These are phyloP conservation scores for Styphnolobium japonicum DNA, from an alignment of 306 rosid genomes.

Conservation along the genomic window DNA sequence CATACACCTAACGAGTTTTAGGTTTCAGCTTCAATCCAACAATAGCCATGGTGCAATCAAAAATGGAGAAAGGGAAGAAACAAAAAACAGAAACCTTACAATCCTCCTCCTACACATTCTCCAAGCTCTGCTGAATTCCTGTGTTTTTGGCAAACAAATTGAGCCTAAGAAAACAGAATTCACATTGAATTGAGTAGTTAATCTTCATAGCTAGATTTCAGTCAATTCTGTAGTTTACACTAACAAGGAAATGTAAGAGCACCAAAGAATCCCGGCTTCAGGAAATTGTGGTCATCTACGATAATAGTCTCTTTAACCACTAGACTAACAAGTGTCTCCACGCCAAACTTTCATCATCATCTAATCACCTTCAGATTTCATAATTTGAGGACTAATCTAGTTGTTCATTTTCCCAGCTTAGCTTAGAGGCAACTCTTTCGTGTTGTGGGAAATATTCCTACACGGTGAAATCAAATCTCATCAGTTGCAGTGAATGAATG, in stretches of 20 bases:
- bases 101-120: neutral
- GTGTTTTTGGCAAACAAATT: neutral
- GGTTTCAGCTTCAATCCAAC: neutral
- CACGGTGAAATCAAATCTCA: neutral
- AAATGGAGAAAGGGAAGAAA: neutral
- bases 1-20: too few species aligned
- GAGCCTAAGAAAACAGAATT: neutral
- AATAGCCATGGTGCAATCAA: neutral
- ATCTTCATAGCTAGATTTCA: constrained; percentile 24
- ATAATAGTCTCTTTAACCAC: constrained; percentile 34
- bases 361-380: constrained; percentile 51
- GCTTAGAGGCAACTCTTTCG: constrained; percentile 86
- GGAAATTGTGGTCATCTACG: constrained; percentile 43
- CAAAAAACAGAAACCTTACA: neutral
- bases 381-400: constrained; percentile 41
- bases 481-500: neutral
- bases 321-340: constrained; percentile 31
- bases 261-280: constrained; percentile 24
- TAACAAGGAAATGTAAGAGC: constrained; percentile 25
- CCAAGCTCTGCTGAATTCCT: neutral
- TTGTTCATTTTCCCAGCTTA: constrained; percentile 83
- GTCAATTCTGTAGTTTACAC: constrained; percentile 39
- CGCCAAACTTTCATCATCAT: neutral
- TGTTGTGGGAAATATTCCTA: constrained; percentile 88
- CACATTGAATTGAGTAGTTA: constrained; percentile 22